Conservation (phyloP, 2,329 filamentous ascomycete species). For the Trichoderma sp. region DNA sequence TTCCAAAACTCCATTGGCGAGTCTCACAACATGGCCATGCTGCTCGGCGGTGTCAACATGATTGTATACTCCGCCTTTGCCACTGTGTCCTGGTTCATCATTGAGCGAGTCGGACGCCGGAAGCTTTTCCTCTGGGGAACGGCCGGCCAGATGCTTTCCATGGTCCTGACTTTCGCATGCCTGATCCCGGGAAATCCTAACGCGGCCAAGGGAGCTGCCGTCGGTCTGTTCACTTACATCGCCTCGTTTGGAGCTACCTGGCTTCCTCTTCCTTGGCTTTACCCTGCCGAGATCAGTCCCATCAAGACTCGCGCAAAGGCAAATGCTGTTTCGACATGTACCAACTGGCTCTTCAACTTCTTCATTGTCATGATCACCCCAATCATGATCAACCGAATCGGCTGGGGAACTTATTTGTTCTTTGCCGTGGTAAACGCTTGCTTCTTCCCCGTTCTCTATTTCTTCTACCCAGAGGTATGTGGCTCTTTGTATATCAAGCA, state of each 20-base stretch:
- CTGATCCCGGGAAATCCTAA: constrained; percentile 64
- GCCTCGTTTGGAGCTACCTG: constrained; percentile 66
- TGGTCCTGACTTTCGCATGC: constrained; percentile 59
- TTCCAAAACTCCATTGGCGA: constrained; percentile 38
- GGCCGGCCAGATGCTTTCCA: constrained; percentile 50
- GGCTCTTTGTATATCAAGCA: background rate
- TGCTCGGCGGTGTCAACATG: constrained; percentile 51
- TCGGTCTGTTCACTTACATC: constrained; percentile 55
- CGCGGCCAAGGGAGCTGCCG: constrained; percentile 65
- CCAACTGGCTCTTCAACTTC: constrained; percentile 56
- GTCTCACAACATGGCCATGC: constrained; percentile 45
- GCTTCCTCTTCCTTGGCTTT: constrained; percentile 62
- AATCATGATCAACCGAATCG: constrained; percentile 58
- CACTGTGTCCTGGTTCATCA: constrained; percentile 53
- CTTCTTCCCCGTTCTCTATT: constrained; percentile 31
- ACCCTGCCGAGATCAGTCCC: constrained; percentile 54
- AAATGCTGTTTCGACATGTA: constrained; percentile 56
- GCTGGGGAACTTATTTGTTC: constrained; percentile 48
- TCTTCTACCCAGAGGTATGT: constrained; percentile 51
- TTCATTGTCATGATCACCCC: constrained; percentile 47
- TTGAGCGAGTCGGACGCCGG: constrained; percentile 46
- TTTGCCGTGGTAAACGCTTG: constrained; percentile 51
- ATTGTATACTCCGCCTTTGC: constrained; percentile 58
- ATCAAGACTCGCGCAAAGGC: constrained; percentile 47
- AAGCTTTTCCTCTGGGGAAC: constrained; percentile 47